phyloP scores from a whole-genome alignment of 768 basidiomycete species.

The Dentipellis sp. region DNA sequence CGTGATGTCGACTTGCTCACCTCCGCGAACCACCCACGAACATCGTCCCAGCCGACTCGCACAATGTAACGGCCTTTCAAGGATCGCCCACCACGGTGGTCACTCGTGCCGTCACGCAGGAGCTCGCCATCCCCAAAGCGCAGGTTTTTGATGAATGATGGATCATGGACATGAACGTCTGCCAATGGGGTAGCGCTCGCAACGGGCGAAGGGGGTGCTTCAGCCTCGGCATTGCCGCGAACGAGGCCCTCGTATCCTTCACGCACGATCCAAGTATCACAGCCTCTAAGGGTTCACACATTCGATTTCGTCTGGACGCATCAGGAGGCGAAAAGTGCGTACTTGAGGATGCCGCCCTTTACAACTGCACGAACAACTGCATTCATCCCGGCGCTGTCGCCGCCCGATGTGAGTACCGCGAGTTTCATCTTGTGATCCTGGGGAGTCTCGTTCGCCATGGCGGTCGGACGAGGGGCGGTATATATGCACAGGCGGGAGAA shows the following conservation, averaged over 20 bases:
- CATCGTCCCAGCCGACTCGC: conserved; percentile 96
- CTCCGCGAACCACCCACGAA: conserved; percentile 89
- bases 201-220: conserved; percentile 7
- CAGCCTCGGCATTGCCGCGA: conserved; percentile 55
- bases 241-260: conserved; percentile 99
- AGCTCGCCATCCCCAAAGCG: conserved; percentile 77
- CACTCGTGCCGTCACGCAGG: conserved; percentile 74
- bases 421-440: conserved; percentile 55
- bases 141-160: conserved; percentile 55
- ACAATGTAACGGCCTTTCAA: conserved; percentile 92
- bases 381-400: conserved; percentile 98
- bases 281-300: conserved; percentile 52
- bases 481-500: not conserved
- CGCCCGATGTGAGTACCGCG: conserved; percentile 91
- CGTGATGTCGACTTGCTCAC: conserved; percentile 28
- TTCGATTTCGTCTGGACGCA: not conserved
- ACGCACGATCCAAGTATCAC: conserved; percentile 91
- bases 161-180: conserved; percentile 16
- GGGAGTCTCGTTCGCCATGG: not conserved
- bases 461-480: not conserved
- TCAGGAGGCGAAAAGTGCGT: conserved; percentile 17
- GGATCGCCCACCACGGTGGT: conserved; percentile 53
- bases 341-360: conserved; percentile 88
- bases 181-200: conserved; percentile 15
- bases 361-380: conserved; percentile 91